phyloP scores from a whole-genome alignment of 164 flowering plant genomes.

The Annona cherimola region DNA sequence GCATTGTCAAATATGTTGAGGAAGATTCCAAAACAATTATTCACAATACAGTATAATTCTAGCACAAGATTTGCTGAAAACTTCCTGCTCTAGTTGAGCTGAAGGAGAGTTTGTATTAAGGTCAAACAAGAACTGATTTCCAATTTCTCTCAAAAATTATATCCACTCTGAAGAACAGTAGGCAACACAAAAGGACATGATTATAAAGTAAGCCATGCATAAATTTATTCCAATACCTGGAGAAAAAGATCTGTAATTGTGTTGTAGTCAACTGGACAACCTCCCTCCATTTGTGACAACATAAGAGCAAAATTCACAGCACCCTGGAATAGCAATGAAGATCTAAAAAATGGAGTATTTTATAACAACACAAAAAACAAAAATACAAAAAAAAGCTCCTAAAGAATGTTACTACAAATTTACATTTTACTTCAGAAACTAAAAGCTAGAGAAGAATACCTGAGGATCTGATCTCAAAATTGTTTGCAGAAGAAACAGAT shows the following conservation, averaged over 20 bases:
- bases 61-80: background rate
- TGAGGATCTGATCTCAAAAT: conserved; percentile 93
- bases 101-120: background rate
- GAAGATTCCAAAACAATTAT: background rate
- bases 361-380: background rate
- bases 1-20: background rate
- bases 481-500: conserved; percentile 91
- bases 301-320: conserved; percentile 97
- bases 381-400: background rate
- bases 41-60: background rate
- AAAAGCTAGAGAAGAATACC: conserved; percentile 36
- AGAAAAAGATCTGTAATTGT: conserved; percentile 95
- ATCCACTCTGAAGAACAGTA: background rate
- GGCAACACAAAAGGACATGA: background rate
- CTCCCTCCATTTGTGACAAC: conserved; percentile 99
- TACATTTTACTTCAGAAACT: background rate
- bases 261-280: conserved; percentile 94
- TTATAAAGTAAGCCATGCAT: background rate
- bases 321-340: conserved; percentile 42
- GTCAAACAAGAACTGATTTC: background rate
- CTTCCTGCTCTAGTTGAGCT: background rate
- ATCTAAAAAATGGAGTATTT: background rate
- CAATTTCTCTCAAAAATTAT: background rate
- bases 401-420: background rate
- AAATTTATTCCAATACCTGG: conserved; percentile 46